Percentiles rank a stretch among this genome's conserved stretches.
Conservation (phyloP, 306 rosid species). For the Begonia masoniana region DNA sequence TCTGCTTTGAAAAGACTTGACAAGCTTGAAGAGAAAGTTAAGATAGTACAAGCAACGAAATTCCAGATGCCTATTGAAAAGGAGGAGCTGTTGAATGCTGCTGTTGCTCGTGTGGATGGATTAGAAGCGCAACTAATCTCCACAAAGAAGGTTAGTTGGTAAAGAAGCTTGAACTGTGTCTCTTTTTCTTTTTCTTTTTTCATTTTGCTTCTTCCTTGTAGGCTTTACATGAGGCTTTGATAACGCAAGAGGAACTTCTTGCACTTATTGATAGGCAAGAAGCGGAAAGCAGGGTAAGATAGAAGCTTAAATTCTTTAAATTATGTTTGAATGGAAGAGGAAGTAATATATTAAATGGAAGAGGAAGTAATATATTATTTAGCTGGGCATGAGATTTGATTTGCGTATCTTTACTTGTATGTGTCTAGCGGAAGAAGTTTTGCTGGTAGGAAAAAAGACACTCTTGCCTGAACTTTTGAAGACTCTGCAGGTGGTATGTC, state of each 20-base stretch:
- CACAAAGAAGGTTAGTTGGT: constrained; percentile 48
- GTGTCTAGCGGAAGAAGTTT: no score
- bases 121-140: constrained; percentile 81
- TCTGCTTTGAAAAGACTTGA: constrained; percentile 51
- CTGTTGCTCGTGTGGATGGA: constrained; percentile 79
- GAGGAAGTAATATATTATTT: no score
- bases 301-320: no score
- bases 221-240: constrained; percentile 77
- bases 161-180: no score
- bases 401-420: no score
- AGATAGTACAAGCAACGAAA: constrained; percentile 53
- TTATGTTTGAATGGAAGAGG: no score
- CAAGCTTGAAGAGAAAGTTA: constrained; percentile 66
- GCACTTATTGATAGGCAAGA: constrained; percentile 65
- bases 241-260: constrained; percentile 81
- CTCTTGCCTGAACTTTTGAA: no score
- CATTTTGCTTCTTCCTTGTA: constrained; percentile 5
- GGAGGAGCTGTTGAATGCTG: constrained; percentile 80
- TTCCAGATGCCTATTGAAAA: constrained; percentile 74
- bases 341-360: no score
- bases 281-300: constrained; percentile 28
- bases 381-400: no score
- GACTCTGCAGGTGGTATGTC: no score
- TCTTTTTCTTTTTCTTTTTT: no score
- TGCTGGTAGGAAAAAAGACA: no score